A percentile compares a stretch with the other conserved stretches of the same genome.
Evolutionary conservation across 140 eudicot genomes (phyloP).

Genomic region (Ambrosia hybrid): DNA sequence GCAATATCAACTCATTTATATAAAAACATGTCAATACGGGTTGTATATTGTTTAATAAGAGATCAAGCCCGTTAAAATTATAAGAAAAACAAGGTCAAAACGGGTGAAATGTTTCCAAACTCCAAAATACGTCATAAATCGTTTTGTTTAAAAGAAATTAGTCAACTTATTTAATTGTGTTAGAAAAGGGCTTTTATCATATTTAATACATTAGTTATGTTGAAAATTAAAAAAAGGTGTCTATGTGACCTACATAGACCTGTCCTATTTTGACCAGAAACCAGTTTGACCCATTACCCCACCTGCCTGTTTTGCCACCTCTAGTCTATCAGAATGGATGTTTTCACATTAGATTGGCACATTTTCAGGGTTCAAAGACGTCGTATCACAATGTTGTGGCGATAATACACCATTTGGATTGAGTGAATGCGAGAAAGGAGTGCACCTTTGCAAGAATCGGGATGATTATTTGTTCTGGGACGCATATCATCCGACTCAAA

Average conservation of each 20-base stretch:
- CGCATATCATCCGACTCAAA: conserved; percentile 40
- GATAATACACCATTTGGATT: conserved; percentile 8
- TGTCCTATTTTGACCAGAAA: not conserved
- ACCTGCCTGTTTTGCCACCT: not conserved
- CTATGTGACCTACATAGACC: not conserved
- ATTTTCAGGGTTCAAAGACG: conserved; percentile 43
- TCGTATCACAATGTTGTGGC: conserved; percentile 43
- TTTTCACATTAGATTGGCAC: conserved; percentile 12
- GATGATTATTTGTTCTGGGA: conserved; percentile 47
- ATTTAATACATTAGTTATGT: not conserved
- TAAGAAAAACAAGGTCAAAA: not conserved
- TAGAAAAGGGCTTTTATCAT: not conserved
- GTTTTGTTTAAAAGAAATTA: not conserved
- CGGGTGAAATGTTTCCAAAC: not conserved
- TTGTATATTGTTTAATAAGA: not conserved
- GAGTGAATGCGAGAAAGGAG: conserved; percentile 31
- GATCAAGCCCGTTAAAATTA: not conserved
- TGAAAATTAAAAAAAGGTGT: not conserved
- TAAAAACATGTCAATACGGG: not conserved
- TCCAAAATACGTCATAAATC: not conserved
- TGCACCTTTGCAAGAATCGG: conserved; percentile 33
- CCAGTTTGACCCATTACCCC: not conserved
- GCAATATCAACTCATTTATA: not conserved
- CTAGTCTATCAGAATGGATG: not conserved
- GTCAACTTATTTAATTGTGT: not conserved